phyloP scores from a whole-genome alignment of 1,284 basidiomycete species.

The Pyrrhoderma noxium region DNA sequence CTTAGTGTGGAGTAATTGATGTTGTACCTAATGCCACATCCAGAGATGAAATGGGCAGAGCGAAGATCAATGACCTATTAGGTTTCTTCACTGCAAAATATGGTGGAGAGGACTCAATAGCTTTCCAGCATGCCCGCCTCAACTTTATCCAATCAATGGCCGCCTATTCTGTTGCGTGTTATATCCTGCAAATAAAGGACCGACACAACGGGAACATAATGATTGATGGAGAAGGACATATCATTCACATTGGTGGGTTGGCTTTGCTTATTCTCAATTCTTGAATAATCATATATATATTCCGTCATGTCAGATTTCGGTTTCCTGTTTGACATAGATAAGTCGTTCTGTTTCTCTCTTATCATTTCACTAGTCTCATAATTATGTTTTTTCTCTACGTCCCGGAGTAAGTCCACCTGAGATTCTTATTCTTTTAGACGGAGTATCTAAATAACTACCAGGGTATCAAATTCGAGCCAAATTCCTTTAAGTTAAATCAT shows the following conservation, averaged over 20 bases:
- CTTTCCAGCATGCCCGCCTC: conserved; percentile 89
- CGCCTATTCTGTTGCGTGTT: conserved; percentile 97
- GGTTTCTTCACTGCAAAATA: conserved; percentile 96
- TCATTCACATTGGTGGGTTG: conserved; percentile 84
- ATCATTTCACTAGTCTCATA: background rate
- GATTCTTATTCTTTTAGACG: conserved; percentile 19
- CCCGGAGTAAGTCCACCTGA: conserved; percentile 52
- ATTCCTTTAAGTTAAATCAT: conserved; percentile 95
- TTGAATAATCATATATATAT: background rate
- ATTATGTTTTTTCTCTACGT: conserved; percentile 30
- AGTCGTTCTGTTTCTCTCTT: conserved; percentile 34
- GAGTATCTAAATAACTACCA: conserved; percentile 25
- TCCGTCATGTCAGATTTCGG: conserved; percentile 73
- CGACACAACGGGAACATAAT: conserved; percentile 99
- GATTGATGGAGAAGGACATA: conserved; percentile 96
- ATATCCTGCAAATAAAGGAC: conserved; percentile 96
- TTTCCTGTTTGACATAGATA: conserved; percentile 97
- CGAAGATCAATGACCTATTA: conserved; percentile 93
- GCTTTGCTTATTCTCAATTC: too few species aligned
- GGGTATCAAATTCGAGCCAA: conserved; percentile 97
- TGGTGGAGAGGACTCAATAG: conserved; percentile 80
- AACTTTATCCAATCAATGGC: conserved; percentile 99
- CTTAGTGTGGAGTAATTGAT: conserved; percentile 94
- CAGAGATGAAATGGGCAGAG: conserved; percentile 98
- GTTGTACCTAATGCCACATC: conserved; percentile 98